Percentiles rank a stretch among this genome's conserved stretches.
Conservation (phyloP, 805 yeast genomes). For the Candida mattraensis region DNA sequence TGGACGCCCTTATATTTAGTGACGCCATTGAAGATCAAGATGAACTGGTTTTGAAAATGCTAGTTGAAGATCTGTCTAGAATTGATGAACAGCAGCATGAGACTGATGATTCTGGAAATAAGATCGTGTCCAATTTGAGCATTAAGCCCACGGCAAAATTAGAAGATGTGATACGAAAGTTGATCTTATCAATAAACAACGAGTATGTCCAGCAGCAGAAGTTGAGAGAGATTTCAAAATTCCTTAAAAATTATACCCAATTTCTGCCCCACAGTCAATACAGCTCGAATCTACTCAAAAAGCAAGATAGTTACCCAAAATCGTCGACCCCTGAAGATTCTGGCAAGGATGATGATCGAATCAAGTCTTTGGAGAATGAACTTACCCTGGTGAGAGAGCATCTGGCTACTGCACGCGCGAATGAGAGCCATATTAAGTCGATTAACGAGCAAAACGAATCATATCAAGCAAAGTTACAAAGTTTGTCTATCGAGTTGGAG, state of each 20-base stretch:
- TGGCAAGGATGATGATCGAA: constrained; percentile 22
- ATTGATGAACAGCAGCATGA: constrained; percentile 9
- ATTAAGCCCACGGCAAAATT: constrained; percentile 56
- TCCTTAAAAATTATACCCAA: constrained; percentile 49
- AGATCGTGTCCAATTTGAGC: constrained; percentile 59
- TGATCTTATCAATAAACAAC: constrained; percentile 55
- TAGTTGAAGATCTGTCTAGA: constrained; percentile 30
- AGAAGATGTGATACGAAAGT: constrained; percentile 52
- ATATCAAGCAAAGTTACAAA: constrained; percentile 1
- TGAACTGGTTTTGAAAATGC: constrained; percentile 26
- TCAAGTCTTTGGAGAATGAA: constrained; percentile 22
- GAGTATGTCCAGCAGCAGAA: constrained; percentile 60
- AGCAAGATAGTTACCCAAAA: constrained; percentile 1
- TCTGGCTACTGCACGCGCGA: constrained; percentile 18
- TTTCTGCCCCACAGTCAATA: constrained; percentile 8
- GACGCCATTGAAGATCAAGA: constrained; percentile 36
- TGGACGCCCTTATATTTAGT: constrained; percentile 38
- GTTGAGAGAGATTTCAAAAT: constrained; percentile 52
- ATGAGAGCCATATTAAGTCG: constrained; percentile 17
- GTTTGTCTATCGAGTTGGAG: constrained; percentile 8
- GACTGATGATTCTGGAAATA: constrained; percentile 27
- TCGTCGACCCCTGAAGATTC: constrained; percentile 2
- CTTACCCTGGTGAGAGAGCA: constrained; percentile 21
- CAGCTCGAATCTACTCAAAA: constrained; percentile 3
- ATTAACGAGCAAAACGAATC: constrained; percentile 13